A percentile compares a stretch with the other conserved stretches of the same genome.
These are phyloP conservation scores for Pythium diclinum DNA, from an alignment of 352 stramenopile genomes.

Conservation along the genomic window DNA sequence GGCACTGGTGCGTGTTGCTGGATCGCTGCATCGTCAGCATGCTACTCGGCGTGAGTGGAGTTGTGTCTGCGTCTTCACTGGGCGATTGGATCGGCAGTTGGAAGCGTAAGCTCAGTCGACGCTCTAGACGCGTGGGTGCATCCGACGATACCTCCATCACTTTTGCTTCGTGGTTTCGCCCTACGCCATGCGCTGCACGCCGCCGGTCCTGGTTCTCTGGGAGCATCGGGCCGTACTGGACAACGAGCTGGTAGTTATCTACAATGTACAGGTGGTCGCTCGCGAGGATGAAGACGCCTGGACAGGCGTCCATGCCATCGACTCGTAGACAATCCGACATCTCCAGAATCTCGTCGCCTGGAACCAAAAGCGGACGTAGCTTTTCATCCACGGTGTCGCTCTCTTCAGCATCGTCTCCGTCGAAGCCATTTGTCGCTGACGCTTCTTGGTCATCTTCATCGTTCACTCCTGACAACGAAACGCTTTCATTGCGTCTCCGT, in stretches of 20 bases:
- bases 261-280: slow-evolving; percentile 70
- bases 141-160: slow-evolving; percentile 57
- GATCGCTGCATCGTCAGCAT: slow-evolving; percentile 29
- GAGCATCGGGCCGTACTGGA: slow-evolving; percentile 24
- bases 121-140: slow-evolving; percentile 48
- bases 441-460: slow-evolving; percentile 28
- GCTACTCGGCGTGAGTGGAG: slow-evolving; percentile 15
- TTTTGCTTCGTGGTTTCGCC: slow-evolving; percentile 2
- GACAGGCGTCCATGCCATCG: slow-evolving; percentile 76
- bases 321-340: slow-evolving; percentile 71
- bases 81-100: slow-evolving; percentile 20
- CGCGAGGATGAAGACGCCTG: slow-evolving; percentile 64
- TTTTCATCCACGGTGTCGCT: slow-evolving; percentile 55
- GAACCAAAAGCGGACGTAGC: slow-evolving; percentile 57
- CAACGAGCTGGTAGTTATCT: slow-evolving; percentile 58
- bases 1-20: slow-evolving; percentile 55
- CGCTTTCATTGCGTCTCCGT: background rate
- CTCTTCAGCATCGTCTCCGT: slow-evolving; percentile 16
- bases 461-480: slow-evolving; percentile 7
- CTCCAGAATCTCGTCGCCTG: slow-evolving; percentile 60
- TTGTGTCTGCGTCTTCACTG: background rate
- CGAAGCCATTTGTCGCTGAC: slow-evolving; percentile 10
- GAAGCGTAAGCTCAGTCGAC: slow-evolving; percentile 44
- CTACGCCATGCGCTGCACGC: background rate
- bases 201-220: background rate